Evolutionary conservation across 2,329 filamentous ascomycete genomes (phyloP), one percentile per base, ranked within the genome.

Genomic region (Emergomyces africanus): DNA sequence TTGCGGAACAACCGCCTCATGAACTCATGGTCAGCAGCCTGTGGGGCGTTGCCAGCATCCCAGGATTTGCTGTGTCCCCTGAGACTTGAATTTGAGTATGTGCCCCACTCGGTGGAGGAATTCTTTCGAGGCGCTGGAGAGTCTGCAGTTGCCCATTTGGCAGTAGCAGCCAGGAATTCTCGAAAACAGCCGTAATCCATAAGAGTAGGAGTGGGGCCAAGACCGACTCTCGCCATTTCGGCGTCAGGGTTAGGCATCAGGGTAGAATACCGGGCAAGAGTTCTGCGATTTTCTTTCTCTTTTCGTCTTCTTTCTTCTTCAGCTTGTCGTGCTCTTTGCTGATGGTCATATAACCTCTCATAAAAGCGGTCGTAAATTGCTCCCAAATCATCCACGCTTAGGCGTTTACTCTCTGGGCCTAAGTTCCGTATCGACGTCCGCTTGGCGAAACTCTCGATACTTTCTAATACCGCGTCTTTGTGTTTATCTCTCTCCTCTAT

Each of bases 141-240:
- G 70, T 97, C 94, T 0, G 90, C 89, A 33, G 95, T 86, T 1
- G 94, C 94, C 94, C 94, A 99, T 76, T 86, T 92, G 1, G 90
- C 83, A 66, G 96, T 88, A 53, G 85, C 86, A 4, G 94, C 90
- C 50, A 99, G 78, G 66, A 99, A 97, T 67, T 97, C 91, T 60
- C 92, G 81, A 74, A 97, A 99, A 1, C 88, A 90, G 72, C 96
- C 89, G 68, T 97, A 99, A 71, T 97, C 91, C 94, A 99, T 99
- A 65, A 91, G 80, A 33, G 87, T 95, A 15, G 90, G 89, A 71
- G 90, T 96, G 6, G 90, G 87, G 0, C 91, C 92, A 0, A 96
- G 79, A 0, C 89, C 92, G 20, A 96, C 90, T 57, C 92, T 83
- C 0, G 90, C 91, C 69, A 89, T 88, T 71, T 96, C 90, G 12